Evolutionary conservation across 768 basidiomycete genomes (phyloP), one percentile per base, ranked within the genome.

Genomic region (Rhizopogon roseolus): DNA sequence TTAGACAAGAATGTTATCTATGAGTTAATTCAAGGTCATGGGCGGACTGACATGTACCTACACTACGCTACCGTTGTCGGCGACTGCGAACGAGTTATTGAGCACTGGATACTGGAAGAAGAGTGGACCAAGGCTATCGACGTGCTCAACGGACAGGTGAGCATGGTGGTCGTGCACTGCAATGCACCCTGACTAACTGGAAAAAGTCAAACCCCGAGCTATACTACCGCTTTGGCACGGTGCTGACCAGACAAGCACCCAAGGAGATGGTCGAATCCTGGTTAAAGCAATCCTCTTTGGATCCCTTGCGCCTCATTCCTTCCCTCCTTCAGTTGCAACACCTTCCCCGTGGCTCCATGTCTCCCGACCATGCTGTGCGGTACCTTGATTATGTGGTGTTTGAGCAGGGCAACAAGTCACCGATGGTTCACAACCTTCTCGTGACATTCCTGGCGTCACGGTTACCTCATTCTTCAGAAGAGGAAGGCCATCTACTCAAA

Each of bases 241-340:
- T 91, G 6, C 81, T 99, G 27, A 86, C 96, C 75, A 83, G 87
- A 9, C 81, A 93, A 62, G 82, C 82, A 5, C 88, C 97, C 0
- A 91, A 89, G 64, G 91, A 92, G 58, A 91, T 92, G 5, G 88
- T 98, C 34, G 94, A 98, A 64, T 82, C 89, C 1, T 98, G 94
- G 93, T 74, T 97, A 29, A 86, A 90, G 25, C 91, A 92, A 63
- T 74, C 86, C 2, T 72, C 80, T 3, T 74, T 98, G 19, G 86
- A 96, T 60, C 88, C 93, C 19, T 72, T 89, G 8, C 87, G 88
- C 8, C 83, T 99, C 32, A 82, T 98, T 48, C 95, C 97, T 8
- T 89, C 96, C 1, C 76, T 98, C 14, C 76, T 98, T 17, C 89
- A 86, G 62, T 75, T 87, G 27, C 90, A 94, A 58, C 85, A 88